Evolutionary conservation across 352 stramenopile species (phyloP).

Genomic region (Phytophthora europaea): DNA sequence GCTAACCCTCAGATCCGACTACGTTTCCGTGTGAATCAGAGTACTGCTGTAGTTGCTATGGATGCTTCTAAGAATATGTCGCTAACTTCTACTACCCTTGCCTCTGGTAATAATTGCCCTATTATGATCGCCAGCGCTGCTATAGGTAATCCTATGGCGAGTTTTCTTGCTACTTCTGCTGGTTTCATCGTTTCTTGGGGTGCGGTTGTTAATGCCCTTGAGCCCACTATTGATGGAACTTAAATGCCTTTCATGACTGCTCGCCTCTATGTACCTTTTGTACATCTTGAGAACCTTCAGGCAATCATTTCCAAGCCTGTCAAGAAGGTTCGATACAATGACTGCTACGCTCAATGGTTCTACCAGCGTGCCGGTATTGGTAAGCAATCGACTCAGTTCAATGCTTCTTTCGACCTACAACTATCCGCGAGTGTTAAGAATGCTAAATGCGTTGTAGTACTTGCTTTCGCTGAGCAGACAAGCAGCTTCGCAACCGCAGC

Average conservation of each 20-base stretch:
- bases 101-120: too few relatives aligned
- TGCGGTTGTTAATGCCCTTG: conserved; percentile 11
- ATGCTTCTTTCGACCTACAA: conserved; percentile 16
- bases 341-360: conserved; percentile 19
- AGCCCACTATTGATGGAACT: conserved; percentile 16
- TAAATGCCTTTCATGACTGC: conserved; percentile 16
- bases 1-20: conserved; percentile 17
- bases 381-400: background rate
- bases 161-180: too few relatives aligned
- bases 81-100: too few relatives aligned
- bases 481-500: conserved; percentile 2
- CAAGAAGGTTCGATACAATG: conserved; percentile 22
- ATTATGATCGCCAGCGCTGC: too few relatives aligned
- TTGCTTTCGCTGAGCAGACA: conserved; percentile 16
- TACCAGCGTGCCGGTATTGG: conserved; percentile 19
- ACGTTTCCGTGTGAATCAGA: conserved; percentile 12
- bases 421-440: conserved; percentile 17
- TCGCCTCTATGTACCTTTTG: conserved; percentile 20
- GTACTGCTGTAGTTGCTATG: background rate
- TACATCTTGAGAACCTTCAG: conserved; percentile 20
- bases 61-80: too few relatives aligned
- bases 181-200: conserved; percentile 20
- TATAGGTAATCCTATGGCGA: too few relatives aligned
- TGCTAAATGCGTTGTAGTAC: conserved; percentile 12
- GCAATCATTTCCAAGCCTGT: conserved; percentile 19